phyloP scores from a whole-genome alignment of 2,329 filamentous ascomycete genomes.

The Polytolypa hystricis region DNA sequence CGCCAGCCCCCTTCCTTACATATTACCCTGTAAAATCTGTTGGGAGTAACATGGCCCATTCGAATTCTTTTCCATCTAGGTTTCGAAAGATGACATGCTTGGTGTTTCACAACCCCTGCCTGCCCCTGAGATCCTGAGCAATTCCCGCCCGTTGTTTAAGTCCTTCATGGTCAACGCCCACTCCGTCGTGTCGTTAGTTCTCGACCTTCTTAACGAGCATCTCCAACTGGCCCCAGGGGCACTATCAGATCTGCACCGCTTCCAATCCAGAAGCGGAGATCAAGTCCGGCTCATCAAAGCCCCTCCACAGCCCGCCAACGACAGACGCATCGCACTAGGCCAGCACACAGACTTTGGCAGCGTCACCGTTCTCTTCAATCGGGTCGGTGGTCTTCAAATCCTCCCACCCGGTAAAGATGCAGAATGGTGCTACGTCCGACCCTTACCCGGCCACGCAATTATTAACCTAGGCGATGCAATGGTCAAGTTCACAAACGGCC shows the following conservation, averaged over 20 bases:
- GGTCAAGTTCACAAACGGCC: slow-evolving; percentile 34
- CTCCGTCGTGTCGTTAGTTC: slow-evolving; percentile 34
- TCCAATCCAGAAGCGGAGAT: slow-evolving; percentile 36
- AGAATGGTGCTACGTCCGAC: slow-evolving; percentile 44
- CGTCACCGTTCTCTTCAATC: slow-evolving; percentile 47
- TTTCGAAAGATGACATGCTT: slow-evolving; percentile 44
- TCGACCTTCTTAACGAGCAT: slow-evolving; percentile 34
- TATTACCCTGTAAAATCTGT: not conserved
- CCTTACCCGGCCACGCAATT: slow-evolving; percentile 37
- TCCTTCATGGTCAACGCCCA: slow-evolving; percentile 38
- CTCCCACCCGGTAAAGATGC: slow-evolving; percentile 31
- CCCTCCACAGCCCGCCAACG: slow-evolving; percentile 35
- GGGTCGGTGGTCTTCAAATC: slow-evolving; percentile 45
- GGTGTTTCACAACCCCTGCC: slow-evolving; percentile 28
- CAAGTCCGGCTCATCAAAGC: slow-evolving; percentile 44
- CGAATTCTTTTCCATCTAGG: slow-evolving; percentile 19
- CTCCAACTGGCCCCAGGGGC: slow-evolving; percentile 33
- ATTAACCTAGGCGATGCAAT: slow-evolving; percentile 36
- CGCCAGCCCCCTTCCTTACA: not conserved
- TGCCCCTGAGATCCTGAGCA: slow-evolving; percentile 31
- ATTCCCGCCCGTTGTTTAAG: slow-evolving; percentile 26
- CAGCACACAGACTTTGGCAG: slow-evolving; percentile 49
- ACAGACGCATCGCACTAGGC: slow-evolving; percentile 35
- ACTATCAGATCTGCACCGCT: slow-evolving; percentile 37
- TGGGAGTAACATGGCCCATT: not conserved